phyloP scores from a whole-genome alignment of 768 basidiomycete genomes.

The Rhizopogon vesiculosus region DNA sequence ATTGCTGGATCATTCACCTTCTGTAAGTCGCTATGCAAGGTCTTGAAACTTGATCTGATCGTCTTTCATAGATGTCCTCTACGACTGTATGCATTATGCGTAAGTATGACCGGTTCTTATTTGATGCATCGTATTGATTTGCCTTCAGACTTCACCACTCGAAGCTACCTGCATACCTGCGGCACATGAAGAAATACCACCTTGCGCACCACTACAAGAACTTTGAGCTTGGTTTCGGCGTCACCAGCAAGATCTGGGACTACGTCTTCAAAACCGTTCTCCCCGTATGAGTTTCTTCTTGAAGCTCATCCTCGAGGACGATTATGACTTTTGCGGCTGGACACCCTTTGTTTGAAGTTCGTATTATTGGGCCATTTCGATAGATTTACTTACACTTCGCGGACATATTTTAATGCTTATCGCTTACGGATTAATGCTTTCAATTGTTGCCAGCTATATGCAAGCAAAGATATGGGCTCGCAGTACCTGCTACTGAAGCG shows the following conservation, averaged over 20 bases:
- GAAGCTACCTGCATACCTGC: constrained; percentile 78
- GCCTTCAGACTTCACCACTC: constrained; percentile 72
- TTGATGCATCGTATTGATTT: constrained; percentile 7
- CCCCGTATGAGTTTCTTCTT: constrained; percentile 38
- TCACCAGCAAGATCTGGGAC: constrained; percentile 98
- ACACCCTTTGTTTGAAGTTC: background rate
- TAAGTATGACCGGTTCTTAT: constrained; percentile 33
- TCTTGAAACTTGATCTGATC: constrained; percentile 2
- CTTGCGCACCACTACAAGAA: constrained; percentile 98
- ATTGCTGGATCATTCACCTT: constrained; percentile 77
- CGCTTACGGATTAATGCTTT: background rate
- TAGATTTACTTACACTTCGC: background rate
- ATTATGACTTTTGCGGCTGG: background rate
- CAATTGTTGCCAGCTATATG: background rate
- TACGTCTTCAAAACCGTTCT: constrained; percentile 83
- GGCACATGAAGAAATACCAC: constrained; percentile 95
- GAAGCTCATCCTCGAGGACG: too few relatives aligned
- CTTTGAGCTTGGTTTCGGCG: constrained; percentile 95
- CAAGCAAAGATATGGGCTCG: too few relatives aligned
- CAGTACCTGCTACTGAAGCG: too few relatives aligned
- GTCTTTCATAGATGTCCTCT: constrained; percentile 56
- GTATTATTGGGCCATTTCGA: background rate
- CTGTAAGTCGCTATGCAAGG: constrained; percentile 41
- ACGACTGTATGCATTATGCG: constrained; percentile 93
- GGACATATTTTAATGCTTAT: background rate